A percentile compares a stretch with the other conserved stretches of the same genome.
phyloP scores from a whole-genome alignment of 176 grass and related monocot genomes.

The barley (Hordeum vulgare) region MorexV3_pseudomolecules_assembly NC_058521.1:413586028-413586527 shows the following conservation, averaged over 20 bases:
- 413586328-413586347: not conserved
- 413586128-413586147: not conserved
- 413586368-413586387: not conserved
- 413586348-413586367: not conserved
- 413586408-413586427: not conserved
- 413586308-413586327: not conserved
- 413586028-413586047: not conserved
- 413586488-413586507: not conserved
- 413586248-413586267: not conserved
- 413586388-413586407: not conserved
- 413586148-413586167: constrained; percentile 10
- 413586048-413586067: not conserved
- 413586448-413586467: not conserved
- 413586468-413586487: not conserved
- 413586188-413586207: not conserved
- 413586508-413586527: not conserved
- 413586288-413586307: not conserved
- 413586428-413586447: not conserved
- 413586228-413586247: not conserved
- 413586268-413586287: not conserved
- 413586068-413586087: not conserved
- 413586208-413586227: not conserved
- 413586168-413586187: not conserved
- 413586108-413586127: not conserved
- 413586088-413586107: not conserved